These are phyloP conservation scores for Microbotryum silenes-acaulis DNA, from an alignment of 1,284 basidiomycete species.

Conservation along the genomic window DNA sequence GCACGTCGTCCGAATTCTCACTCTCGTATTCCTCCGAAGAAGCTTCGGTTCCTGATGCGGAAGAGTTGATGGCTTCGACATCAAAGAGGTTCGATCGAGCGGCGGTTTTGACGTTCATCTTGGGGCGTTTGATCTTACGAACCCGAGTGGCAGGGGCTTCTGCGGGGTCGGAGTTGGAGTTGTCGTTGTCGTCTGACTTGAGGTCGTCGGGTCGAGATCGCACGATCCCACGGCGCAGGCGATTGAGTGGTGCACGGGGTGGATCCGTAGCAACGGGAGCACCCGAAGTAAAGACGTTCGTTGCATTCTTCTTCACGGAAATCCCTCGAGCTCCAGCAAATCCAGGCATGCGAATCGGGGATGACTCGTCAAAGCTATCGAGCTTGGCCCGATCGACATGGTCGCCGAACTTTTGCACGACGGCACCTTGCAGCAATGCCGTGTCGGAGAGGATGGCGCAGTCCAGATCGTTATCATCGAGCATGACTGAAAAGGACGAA, in stretches of 20 bases:
- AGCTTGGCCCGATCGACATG: not conserved
- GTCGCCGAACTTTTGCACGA: conserved; percentile 6
- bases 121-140: conserved; percentile 8
- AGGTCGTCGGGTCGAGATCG: not conserved
- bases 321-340: too few relatives aligned
- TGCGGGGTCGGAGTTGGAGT: not conserved
- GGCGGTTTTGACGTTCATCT: conserved; percentile 22
- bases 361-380: too few relatives aligned
- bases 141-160: not conserved
- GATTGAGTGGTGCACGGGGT: not conserved
- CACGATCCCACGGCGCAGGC: not conserved
- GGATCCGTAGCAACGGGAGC: not conserved
- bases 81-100: conserved; percentile 28
- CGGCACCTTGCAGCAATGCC: conserved; percentile 16
- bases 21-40: conserved; percentile 38
- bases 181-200: not conserved
- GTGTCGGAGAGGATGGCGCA: conserved; percentile 13
- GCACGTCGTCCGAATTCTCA: conserved; percentile 40
- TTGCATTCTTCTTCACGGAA: too few relatives aligned
- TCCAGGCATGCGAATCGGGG: too few relatives aligned
- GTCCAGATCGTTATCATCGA: conserved; percentile 10
- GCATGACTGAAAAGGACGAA: conserved; percentile 4
- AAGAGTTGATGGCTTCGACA: conserved; percentile 31
- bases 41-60: conserved; percentile 24
- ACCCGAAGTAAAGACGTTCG: too few relatives aligned